phyloP scores from a whole-genome alignment of 352 stramenopile species.

The Globisporangium alternatum region DNA sequence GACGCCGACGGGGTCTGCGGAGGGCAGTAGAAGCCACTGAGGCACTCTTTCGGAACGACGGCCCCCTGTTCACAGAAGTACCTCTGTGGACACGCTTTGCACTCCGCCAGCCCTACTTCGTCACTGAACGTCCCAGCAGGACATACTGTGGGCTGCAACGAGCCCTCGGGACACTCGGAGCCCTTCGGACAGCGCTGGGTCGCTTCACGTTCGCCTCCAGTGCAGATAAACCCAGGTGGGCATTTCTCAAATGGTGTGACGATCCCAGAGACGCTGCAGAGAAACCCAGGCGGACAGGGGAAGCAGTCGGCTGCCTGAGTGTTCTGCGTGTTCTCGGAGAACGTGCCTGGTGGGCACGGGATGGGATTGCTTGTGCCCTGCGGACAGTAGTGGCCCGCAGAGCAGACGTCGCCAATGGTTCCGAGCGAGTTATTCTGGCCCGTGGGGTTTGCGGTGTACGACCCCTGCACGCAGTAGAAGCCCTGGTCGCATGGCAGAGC shows the following conservation, averaged over 20 bases:
- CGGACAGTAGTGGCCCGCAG: conserved; percentile 76
- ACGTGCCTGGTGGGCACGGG: conserved; percentile 73
- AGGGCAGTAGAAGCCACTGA: conserved; percentile 77
- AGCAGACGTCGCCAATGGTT: conserved; percentile 70
- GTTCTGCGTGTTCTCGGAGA: conserved; percentile 68
- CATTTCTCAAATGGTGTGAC: conserved; percentile 46
- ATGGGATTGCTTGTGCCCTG: conserved; percentile 74
- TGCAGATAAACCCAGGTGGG: conserved; percentile 57
- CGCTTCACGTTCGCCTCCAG: conserved; percentile 47
- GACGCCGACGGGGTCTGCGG: conserved; percentile 36
- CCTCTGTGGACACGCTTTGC: conserved; percentile 70
- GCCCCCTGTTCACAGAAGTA: conserved; percentile 61
- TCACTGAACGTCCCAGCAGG: conserved; percentile 62
- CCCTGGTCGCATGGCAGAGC: conserved; percentile 71
- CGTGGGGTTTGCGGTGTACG: conserved; percentile 69
- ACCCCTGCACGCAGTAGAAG: conserved; percentile 88
- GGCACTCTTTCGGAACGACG: conserved; percentile 47
- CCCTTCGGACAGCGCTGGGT: conserved; percentile 61
- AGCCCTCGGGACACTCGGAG: conserved; percentile 71
- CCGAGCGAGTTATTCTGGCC: conserved; percentile 71
- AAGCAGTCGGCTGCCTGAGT: conserved; percentile 53
- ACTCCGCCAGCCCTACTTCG: conserved; percentile 45
- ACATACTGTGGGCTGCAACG: conserved; percentile 52
- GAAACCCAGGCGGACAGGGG: conserved; percentile 54
- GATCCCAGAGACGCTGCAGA: conserved; percentile 59